Evolutionary conservation across 225 moss, liverwort and hornwort species (phyloP), one percentile per base, ranked within the genome.

Genomic region (Antitrichia curtipendula): DNA sequence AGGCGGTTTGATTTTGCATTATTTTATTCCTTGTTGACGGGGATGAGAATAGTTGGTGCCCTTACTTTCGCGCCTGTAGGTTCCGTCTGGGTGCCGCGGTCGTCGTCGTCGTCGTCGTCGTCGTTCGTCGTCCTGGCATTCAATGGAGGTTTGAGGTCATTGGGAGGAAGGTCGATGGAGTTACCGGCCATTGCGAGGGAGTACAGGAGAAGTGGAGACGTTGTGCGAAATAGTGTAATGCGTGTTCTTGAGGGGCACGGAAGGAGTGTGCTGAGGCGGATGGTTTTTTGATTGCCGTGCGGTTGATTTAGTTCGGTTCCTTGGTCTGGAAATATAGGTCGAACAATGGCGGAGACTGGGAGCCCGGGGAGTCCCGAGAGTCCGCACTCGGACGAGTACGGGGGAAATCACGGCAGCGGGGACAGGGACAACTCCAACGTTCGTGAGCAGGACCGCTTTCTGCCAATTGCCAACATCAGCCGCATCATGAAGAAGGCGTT

Each of bases 381-480:
- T 85, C 95, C 96, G 83, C 97, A 97, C 89, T 97, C 96, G 79
- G 96, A 98, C 79, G 97, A 98, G 82, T 98, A 96, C 80, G 97
- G 96, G 75, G 95, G 90, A 4, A 93, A 96, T 86, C 96, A 94
- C 43, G 96, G 98, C 56, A 93, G 97, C 49, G 97, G 96, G 16
- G 96, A 97, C 78, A 82, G 97, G 49, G 96, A 96, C 70, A 98
- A 96, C 92, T 94, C 96, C 40, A 98, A 94, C 81, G 98, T 98
- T 16, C 94, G 98, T 18, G 98, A 98, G 94, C 97, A 97, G 93
- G 98, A 98, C 89, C 95, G 98, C 8, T 98, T 98, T 71, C 92
- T 98, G 62, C 98, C 98, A 80, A 98, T 98, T 91, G 96, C 98
- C 16, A 98, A 98, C 80, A 96, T 98, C 91, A 96, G 96, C 86